Percentiles rank a stretch among this genome's conserved stretches.
phyloP scores from a whole-genome alignment of 441 rosid genomes.

The Rhodomyrtus psidioides region DNA sequence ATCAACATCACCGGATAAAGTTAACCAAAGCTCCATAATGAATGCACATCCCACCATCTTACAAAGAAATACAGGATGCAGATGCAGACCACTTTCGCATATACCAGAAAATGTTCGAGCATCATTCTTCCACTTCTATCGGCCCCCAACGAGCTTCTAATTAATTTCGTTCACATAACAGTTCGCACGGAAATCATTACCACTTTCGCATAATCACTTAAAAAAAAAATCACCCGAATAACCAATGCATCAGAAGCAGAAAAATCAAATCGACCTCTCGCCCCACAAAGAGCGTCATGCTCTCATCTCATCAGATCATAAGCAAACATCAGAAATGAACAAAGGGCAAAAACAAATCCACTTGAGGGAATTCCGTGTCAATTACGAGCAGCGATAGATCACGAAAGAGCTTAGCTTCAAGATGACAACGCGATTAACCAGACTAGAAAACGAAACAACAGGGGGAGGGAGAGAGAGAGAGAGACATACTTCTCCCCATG shows the following conservation, averaged over 20 bases:
- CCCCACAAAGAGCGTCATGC: background rate
- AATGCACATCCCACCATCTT: background rate
- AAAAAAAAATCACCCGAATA: background rate
- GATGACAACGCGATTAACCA: background rate
- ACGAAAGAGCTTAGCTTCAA: background rate
- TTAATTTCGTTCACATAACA: background rate
- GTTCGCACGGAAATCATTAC: background rate
- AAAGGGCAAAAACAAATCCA: background rate
- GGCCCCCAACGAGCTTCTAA: background rate
- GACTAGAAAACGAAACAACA: background rate
- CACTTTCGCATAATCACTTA: background rate
- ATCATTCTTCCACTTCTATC: background rate
- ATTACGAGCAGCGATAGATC: background rate
- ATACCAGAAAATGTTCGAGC: background rate
- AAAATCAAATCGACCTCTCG: background rate
- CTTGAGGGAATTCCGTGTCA: background rate
- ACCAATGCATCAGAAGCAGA: background rate
- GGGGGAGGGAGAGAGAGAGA: background rate
- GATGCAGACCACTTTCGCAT: background rate
- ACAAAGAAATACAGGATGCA: background rate
- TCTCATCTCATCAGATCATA: background rate
- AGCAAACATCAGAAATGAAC: background rate
- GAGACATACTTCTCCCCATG: conserved; percentile 10
- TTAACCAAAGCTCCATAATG: background rate
- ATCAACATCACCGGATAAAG: background rate